These are phyloP conservation scores for Mrakia blollopis DNA, from an alignment of 768 basidiomycete genomes.

Conservation along the genomic window DNA sequence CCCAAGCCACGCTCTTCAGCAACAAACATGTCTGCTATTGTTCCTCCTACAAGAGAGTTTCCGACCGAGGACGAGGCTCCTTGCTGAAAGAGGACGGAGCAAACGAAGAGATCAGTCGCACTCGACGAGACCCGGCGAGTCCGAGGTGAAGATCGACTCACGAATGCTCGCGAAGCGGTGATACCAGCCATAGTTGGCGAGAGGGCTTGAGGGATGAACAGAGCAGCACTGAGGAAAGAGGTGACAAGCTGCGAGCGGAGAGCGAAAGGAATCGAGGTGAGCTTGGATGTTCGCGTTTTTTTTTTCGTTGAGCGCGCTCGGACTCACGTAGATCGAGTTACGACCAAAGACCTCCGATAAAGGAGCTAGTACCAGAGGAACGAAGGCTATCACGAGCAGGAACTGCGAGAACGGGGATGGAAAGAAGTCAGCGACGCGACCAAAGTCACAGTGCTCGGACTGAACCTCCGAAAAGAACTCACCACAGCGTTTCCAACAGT, in stretches of 20 bases:
- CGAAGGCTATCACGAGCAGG: slow-evolving; percentile 38
- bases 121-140: neutral
- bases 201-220: slow-evolving; percentile 40
- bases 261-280: neutral
- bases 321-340: slow-evolving; percentile 38
- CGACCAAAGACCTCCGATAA: slow-evolving; percentile 39
- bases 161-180: slow-evolving; percentile 37
- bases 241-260: slow-evolving; percentile 5
- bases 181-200: slow-evolving; percentile 35
- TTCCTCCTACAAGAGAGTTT: slow-evolving; percentile 43
- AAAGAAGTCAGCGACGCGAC: slow-evolving; percentile 30
- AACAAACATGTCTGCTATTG: slow-evolving; percentile 35
- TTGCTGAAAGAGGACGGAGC: slow-evolving; percentile 34
- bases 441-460: slow-evolving; percentile 32
- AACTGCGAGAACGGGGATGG: slow-evolving; percentile 32
- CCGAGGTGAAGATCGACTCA: slow-evolving; percentile 22
- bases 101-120: neutral
- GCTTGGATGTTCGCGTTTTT: slow-evolving; percentile 37
- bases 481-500: slow-evolving; percentile 27
- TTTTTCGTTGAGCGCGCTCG: slow-evolving; percentile 30
- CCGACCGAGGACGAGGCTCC: slow-evolving; percentile 39
- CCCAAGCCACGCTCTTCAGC: slow-evolving; percentile 37
- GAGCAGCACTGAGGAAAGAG: slow-evolving; percentile 34
- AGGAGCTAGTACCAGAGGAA: slow-evolving; percentile 40
- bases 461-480: slow-evolving; percentile 31